Evolutionary conservation across 164 flowering plant species (phyloP).

Genomic region (Malania oleifera): DNA sequence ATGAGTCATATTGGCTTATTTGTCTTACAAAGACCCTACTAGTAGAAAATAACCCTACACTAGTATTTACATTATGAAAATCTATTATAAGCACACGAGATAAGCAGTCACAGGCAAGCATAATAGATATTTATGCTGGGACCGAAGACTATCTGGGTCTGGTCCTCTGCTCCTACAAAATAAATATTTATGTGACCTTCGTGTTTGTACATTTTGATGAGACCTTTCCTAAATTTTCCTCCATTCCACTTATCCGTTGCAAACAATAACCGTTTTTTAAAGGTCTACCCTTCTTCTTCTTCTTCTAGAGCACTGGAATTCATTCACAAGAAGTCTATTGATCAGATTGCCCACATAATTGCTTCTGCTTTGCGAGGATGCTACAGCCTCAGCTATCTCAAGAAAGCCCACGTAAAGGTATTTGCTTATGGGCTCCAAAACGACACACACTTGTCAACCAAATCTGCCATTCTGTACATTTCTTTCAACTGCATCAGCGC

Average conservation of each 20-base stretch:
- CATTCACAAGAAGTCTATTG: neutral
- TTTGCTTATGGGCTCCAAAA: conserved; percentile 20
- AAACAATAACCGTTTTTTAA: conserved; percentile 4
- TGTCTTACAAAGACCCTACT: too few relatives aligned
- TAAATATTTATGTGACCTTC: too few relatives aligned
- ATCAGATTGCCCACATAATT: neutral
- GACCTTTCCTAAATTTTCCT: neutral
- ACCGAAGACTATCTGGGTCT: too few relatives aligned
- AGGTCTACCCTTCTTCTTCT: neutral
- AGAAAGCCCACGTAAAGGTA: conserved; percentile 20
- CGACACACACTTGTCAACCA: conserved; percentile 14
- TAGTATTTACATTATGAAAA: too few relatives aligned
- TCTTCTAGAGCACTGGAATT: conserved; percentile 3
- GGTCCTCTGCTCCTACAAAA: too few relatives aligned
- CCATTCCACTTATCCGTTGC: neutral
- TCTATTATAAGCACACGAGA: too few relatives aligned
- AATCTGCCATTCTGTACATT: conserved; percentile 16
- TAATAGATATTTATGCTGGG: too few relatives aligned
- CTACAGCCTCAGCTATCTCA: conserved; percentile 17
- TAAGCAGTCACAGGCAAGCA: too few relatives aligned
- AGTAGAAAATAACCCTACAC: too few relatives aligned
- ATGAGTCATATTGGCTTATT: too few relatives aligned
- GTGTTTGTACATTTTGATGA: conserved; percentile 10
- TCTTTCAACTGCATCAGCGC: conserved; percentile 13
- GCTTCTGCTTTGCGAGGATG: conserved; percentile 15